phyloP scores from a whole-genome alignment of 2,329 filamentous ascomycete genomes.

The Penicillium vulpinum region DNA sequence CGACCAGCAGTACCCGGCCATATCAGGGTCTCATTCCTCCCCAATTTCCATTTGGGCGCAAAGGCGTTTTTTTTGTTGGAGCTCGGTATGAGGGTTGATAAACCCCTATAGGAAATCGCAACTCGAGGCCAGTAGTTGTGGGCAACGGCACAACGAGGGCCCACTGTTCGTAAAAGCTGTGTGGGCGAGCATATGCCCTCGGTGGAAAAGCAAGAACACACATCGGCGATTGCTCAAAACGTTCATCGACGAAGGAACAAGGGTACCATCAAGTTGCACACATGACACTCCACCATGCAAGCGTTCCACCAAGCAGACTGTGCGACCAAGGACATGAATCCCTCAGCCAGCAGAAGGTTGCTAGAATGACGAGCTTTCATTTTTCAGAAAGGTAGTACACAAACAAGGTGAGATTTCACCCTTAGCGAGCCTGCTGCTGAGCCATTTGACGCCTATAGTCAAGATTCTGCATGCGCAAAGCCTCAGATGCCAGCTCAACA shows the following conservation, averaged over 20 bases:
- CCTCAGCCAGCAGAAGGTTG: not conserved
- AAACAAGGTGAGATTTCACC: not conserved
- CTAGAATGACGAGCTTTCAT: not conserved
- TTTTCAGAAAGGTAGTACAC: not conserved
- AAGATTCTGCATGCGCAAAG: constrained; percentile 65
- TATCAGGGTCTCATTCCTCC: not conserved
- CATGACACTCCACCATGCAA: not conserved
- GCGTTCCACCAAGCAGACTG: constrained; percentile 2
- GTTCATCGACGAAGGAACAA: not conserved
- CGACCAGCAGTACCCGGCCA: not conserved
- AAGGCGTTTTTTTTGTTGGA: not conserved
- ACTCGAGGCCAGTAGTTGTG: not conserved
- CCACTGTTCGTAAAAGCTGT: not conserved
- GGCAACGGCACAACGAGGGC: not conserved
- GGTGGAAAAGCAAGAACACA: not conserved
- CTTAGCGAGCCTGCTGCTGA: constrained; percentile 35
- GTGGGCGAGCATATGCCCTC: not conserved
- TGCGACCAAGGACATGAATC: not conserved
- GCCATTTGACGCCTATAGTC: constrained; percentile 55
- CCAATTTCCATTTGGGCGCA: not conserved
- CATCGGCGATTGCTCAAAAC: not conserved
- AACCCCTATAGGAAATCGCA: not conserved
- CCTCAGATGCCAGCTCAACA: constrained; percentile 80
- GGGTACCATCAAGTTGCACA: not conserved
- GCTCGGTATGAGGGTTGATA: not conserved